Conservation (phyloP, 306 rosid genomes). For the Mimosa pudica region DNA sequence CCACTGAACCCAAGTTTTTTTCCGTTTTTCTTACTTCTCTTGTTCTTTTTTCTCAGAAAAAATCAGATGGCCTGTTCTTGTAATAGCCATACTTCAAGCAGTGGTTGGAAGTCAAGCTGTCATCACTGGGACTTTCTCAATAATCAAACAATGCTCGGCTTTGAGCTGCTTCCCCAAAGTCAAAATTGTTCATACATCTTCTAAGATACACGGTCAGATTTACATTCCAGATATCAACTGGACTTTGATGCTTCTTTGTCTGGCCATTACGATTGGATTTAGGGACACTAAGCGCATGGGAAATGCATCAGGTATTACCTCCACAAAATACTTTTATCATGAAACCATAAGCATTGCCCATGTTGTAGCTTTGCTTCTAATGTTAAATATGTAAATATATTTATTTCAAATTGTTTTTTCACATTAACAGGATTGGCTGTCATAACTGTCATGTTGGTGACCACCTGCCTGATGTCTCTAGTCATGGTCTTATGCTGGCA, state of each 20-base stretch:
- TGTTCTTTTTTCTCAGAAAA: slow-evolving; percentile 46
- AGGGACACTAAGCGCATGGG: slow-evolving; percentile 98
- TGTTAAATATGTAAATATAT: neutral
- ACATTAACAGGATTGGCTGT: slow-evolving; percentile 82
- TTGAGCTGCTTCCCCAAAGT: slow-evolving; percentile 94
- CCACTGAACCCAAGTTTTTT: slow-evolving; percentile 1
- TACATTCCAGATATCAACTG: slow-evolving; percentile 97
- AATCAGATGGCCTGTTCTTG: slow-evolving; percentile 93
- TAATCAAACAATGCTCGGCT: slow-evolving; percentile 92
- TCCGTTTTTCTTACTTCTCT: slow-evolving; percentile 32
- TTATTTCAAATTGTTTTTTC: slow-evolving; percentile 29
- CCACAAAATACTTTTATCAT: slow-evolving; percentile 15
- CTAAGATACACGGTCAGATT: slow-evolving; percentile 91
- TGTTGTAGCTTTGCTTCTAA: neutral
- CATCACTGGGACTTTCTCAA: slow-evolving; percentile 94
- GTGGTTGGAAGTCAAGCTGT: slow-evolving; percentile 99
- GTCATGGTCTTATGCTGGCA: slow-evolving; percentile 95
- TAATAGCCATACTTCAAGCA: slow-evolving; percentile 92
- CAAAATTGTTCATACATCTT: slow-evolving; percentile 82
- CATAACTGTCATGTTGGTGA: slow-evolving; percentile 93
- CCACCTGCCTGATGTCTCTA: slow-evolving; percentile 95
- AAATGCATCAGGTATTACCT: slow-evolving; percentile 84
- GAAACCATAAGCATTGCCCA: neutral
- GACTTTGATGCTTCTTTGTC: slow-evolving; percentile 84
- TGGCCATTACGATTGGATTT: slow-evolving; percentile 85